phyloP scores from a whole-genome alignment of 345 rosid species.

The Melaleuca alternifolia region DNA sequence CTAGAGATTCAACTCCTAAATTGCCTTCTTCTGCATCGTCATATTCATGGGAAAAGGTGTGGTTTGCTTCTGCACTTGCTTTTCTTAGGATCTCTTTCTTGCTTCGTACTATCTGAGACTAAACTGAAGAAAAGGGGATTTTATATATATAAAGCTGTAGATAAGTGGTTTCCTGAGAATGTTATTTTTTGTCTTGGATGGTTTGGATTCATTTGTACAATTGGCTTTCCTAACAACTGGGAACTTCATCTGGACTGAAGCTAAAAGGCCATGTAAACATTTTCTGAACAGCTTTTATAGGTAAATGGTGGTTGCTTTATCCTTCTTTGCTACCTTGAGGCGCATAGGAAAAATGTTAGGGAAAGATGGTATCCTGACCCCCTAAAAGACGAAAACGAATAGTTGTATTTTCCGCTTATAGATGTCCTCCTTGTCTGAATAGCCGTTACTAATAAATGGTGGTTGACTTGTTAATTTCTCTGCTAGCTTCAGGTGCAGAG shows the following conservation, averaged over 20 bases:
- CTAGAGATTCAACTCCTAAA: conserved; percentile 23
- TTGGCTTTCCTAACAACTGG: neutral
- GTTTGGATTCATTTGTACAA: neutral
- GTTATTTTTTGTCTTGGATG: neutral
- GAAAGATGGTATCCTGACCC: neutral
- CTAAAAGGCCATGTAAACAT: neutral
- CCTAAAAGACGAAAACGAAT: neutral
- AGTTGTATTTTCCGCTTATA: neutral
- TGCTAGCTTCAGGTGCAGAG: neutral
- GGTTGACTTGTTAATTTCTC: neutral
- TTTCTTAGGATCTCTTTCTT: neutral
- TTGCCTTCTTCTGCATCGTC: conserved; percentile 24
- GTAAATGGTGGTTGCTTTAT: neutral
- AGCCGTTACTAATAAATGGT: neutral
- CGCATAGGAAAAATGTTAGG: neutral
- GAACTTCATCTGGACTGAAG: neutral
- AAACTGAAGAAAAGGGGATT: neutral
- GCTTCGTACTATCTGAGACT: neutral
- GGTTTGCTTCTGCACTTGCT: neutral
- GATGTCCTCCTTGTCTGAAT: neutral
- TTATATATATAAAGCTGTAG: neutral
- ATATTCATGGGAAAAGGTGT: conserved; percentile 74
- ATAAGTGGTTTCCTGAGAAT: neutral
- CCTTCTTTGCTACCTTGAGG: neutral
- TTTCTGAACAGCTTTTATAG: neutral